Percentiles rank a stretch among this genome's conserved stretches.
Conservation (phyloP, 192 early-diverging fungal genomes). For the Coemansia sp. region DNA sequence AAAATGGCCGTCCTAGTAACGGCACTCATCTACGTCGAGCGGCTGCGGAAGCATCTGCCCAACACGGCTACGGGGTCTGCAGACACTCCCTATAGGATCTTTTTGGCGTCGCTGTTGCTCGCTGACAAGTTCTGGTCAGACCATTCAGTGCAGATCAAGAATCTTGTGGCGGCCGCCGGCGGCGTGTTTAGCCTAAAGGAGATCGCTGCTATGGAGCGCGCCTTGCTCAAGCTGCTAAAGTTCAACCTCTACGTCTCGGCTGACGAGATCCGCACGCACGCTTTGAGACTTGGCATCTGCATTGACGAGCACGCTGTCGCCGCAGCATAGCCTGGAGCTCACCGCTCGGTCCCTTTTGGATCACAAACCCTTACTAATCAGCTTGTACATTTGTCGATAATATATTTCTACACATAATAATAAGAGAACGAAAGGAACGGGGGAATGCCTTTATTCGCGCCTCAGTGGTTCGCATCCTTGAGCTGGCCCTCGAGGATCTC, state of each 20-base stretch:
- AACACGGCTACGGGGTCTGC: conserved; percentile 65
- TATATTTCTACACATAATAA: neutral
- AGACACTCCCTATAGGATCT: conserved; percentile 76
- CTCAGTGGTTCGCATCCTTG: conserved; percentile 16
- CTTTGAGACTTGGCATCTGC: conserved; percentile 32
- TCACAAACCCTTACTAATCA: too few relatives aligned
- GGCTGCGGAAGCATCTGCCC: conserved; percentile 66
- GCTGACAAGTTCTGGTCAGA: conserved; percentile 71
- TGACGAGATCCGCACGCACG: conserved; percentile 38
- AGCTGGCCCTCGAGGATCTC: conserved; percentile 55
- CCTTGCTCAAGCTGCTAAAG: conserved; percentile 42
- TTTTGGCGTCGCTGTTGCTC: conserved; percentile 69
- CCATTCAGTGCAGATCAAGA: conserved; percentile 42
- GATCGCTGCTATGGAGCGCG: conserved; percentile 52
- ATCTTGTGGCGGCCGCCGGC: conserved; percentile 35
- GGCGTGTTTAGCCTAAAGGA: conserved; percentile 39
- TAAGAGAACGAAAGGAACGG: too few relatives aligned
- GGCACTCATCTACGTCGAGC: conserved; percentile 72
- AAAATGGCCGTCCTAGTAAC: conserved; percentile 58
- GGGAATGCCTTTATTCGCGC: too few relatives aligned
- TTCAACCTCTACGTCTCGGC: conserved; percentile 52
- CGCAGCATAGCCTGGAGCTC: neutral
- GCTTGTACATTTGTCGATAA: neutral
- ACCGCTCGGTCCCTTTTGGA: too few relatives aligned
- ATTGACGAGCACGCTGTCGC: conserved; percentile 10